phyloP scores from a whole-genome alignment of 768 basidiomycete genomes.

The Amanita fuliginea region DNA sequence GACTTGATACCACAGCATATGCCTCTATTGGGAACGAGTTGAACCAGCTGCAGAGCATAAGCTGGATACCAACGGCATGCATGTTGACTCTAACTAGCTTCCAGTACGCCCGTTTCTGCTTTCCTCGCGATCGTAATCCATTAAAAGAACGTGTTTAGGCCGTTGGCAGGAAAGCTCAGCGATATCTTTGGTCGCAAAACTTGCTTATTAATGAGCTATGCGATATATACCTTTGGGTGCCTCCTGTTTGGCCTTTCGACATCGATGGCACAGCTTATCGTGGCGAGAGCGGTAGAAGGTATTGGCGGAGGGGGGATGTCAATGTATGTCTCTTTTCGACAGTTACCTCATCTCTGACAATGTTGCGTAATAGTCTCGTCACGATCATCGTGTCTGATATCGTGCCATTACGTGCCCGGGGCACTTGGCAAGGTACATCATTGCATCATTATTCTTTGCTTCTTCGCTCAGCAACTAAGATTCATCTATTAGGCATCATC shows the following conservation, averaged over 20 bases:
- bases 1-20: slow-evolving; percentile 23
- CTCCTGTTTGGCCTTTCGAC: slow-evolving; percentile 41
- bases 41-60: slow-evolving; percentile 50
- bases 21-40: slow-evolving; percentile 48
- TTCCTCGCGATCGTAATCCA: not conserved
- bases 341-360: not conserved
- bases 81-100: slow-evolving; percentile 51
- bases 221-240: slow-evolving; percentile 41
- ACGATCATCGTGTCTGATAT: slow-evolving; percentile 60
- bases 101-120: slow-evolving; percentile 27
- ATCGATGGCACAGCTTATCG: slow-evolving; percentile 43
- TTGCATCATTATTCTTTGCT: not conserved
- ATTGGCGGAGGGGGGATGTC: slow-evolving; percentile 55
- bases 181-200: slow-evolving; percentile 56
- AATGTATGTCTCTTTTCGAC: slow-evolving; percentile 45
- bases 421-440: slow-evolving; percentile 52
- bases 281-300: slow-evolving; percentile 42
- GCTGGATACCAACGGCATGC: slow-evolving; percentile 58
- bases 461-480: not conserved
- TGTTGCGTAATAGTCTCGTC: slow-evolving; percentile 32
- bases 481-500: no score
- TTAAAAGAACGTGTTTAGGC: slow-evolving; percentile 22
- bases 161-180: slow-evolving; percentile 53
- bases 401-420: slow-evolving; percentile 48
- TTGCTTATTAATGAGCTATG: slow-evolving; percentile 45